Evolutionary conservation across 176 grass and related monocot genomes (phyloP).

Genomic region (Phoenix dactylifera): DNA sequence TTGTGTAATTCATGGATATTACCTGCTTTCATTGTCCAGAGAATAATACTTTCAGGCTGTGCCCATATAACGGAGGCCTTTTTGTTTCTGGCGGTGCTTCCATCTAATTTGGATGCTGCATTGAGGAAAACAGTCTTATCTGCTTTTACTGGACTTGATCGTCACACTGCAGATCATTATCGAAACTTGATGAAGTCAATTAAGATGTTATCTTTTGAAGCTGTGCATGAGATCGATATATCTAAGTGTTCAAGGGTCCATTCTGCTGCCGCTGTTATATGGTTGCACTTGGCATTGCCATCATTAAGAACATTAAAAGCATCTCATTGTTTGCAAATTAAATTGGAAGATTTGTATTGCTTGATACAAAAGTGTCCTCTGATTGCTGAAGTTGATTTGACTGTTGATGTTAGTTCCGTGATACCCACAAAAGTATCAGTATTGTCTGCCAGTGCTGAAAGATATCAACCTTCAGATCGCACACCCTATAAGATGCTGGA

Average conservation of each 20-base stretch:
- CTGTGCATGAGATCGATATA: conserved; percentile 36
- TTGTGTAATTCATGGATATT: too few relatives aligned
- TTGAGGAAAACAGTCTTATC: conserved; percentile 34
- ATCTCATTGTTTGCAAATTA: conserved; percentile 41
- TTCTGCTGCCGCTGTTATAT: conserved; percentile 31
- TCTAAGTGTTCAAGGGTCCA: conserved; percentile 56
- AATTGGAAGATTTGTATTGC: conserved; percentile 40
- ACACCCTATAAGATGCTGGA: conserved; percentile 9
- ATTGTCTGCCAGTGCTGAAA: conserved; percentile 39
- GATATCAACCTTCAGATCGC: neutral
- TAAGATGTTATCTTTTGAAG: conserved; percentile 28
- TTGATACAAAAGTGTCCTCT: conserved; percentile 35
- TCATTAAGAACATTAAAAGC: conserved; percentile 40
- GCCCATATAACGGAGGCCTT: conserved; percentile 41
- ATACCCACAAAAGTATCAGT: conserved; percentile 26
- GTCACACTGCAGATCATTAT: conserved; percentile 15
- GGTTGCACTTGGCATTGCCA: conserved; percentile 40
- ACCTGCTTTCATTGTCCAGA: conserved; percentile 25
- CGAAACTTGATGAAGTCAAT: conserved; percentile 14
- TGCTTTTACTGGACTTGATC: conserved; percentile 15
- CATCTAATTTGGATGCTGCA: conserved; percentile 30
- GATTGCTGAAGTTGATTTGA: conserved; percentile 45
- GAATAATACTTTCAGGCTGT: conserved; percentile 52
- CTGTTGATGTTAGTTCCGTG: conserved; percentile 37
- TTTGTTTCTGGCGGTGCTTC: conserved; percentile 36